A percentile compares a stretch with the other conserved stretches of the same genome.
These are phyloP conservation scores for Agapanthus africanus DNA, from an alignment of 106 monocot genomes.

Conservation along the genomic window DNA sequence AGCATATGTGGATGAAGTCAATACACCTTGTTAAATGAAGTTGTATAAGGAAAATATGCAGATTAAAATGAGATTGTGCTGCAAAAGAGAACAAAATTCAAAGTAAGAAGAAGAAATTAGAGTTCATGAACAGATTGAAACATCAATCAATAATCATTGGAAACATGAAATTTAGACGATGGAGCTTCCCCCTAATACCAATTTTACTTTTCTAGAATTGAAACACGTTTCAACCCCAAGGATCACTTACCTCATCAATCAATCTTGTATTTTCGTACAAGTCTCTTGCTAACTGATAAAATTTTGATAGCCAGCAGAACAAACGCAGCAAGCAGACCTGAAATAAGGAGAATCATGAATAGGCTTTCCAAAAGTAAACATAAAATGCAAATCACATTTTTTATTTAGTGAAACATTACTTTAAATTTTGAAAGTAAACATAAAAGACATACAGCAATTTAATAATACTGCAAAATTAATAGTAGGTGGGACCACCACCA, in stretches of 20 bases:
- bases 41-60: neutral
- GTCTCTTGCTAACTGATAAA: conserved; percentile 11
- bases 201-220: no score
- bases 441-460: neutral
- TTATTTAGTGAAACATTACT: neutral
- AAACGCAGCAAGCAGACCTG: conserved; percentile 21
- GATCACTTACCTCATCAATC: conserved; percentile 14
- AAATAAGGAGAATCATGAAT: neutral
- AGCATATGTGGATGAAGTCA: neutral
- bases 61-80: neutral
- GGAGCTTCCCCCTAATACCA: no score
- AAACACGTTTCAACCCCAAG: neutral
- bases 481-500: neutral
- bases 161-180: no score
- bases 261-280: conserved; percentile 19
- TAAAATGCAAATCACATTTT: neutral
- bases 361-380: no score
- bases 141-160: neutral
- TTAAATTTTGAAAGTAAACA: neutral
- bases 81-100: neutral
- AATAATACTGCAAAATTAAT: neutral
- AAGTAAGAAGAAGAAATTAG: neutral
- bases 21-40: neutral
- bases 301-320: conserved; percentile 5
- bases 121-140: neutral